A percentile compares a stretch with the other conserved stretches of the same genome.
phyloP scores from a whole-genome alignment of 441 rosid genomes.

The Pelargonium australe region DNA sequence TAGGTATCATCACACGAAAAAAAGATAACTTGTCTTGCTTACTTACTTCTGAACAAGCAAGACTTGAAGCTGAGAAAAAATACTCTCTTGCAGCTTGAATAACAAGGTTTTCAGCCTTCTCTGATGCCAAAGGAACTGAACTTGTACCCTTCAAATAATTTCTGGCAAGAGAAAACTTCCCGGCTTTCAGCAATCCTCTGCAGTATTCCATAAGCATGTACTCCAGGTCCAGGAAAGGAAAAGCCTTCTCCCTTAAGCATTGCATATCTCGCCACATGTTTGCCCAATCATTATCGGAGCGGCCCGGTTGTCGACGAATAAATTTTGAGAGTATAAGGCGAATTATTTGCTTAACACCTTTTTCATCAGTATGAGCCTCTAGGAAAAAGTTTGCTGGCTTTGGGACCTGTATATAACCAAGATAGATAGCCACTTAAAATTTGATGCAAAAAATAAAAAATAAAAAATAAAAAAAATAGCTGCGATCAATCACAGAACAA shows the following conservation, averaged over 20 bases:
- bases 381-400: conserved; percentile 73
- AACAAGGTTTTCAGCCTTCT: conserved; percentile 89
- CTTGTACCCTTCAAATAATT: conserved; percentile 91
- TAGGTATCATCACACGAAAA: conserved; percentile 11
- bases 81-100: conserved; percentile 93
- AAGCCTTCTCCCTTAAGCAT: conserved; percentile 75
- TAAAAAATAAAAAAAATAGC: background rate
- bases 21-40: background rate
- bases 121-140: conserved; percentile 68
- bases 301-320: conserved; percentile 72
- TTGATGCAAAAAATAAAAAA: background rate
- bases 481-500: background rate
- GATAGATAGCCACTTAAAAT: conserved; percentile 13
- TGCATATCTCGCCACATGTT: conserved; percentile 97
- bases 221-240: conserved; percentile 84
- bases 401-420: conserved; percentile 61
- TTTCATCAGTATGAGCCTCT: conserved; percentile 77
- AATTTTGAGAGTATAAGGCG: conserved; percentile 94
- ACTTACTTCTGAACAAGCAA: conserved; percentile 82
- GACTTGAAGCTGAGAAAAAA: conserved; percentile 91
- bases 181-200: conserved; percentile 94
- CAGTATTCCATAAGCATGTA: conserved; percentile 87
- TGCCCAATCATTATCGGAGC: conserved; percentile 97
- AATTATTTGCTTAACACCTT: conserved; percentile 83
- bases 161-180: conserved; percentile 94